phyloP scores from a whole-genome alignment of 2,329 filamentous ascomycete genomes.

The Exophiala bonariae region DNA sequence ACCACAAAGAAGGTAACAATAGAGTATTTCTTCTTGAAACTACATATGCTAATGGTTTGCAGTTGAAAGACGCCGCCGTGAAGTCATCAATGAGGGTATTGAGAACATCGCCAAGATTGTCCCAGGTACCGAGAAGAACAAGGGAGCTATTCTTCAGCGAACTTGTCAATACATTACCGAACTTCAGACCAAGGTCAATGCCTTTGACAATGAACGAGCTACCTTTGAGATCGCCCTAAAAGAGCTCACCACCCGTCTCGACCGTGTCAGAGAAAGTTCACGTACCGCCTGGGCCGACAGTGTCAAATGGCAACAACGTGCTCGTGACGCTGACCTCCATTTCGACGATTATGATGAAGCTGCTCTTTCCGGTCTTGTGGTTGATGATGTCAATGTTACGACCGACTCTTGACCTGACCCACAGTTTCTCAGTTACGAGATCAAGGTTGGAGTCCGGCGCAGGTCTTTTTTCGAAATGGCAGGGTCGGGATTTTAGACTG shows the following conservation, averaged over 20 bases:
- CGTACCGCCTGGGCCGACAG: conserved; percentile 89
- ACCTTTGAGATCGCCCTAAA: conserved; percentile 56
- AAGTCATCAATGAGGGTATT: conserved; percentile 98
- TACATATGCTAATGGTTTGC: neutral
- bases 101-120: conserved; percentile 98
- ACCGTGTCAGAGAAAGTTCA: conserved; percentile 88
- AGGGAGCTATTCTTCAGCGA: conserved; percentile 90
- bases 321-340: conserved; percentile 47
- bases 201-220: conserved; percentile 43
- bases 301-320: conserved; percentile 56
- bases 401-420: conserved; percentile 5
- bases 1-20: conserved; percentile 90
- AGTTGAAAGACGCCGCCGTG: conserved; percentile 95
- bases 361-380: conserved; percentile 15
- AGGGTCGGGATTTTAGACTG: neutral
- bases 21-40: neutral
- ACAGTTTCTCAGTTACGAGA: neutral
- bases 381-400: conserved; percentile 14
- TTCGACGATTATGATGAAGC: conserved; percentile 46
- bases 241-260: conserved; percentile 90
- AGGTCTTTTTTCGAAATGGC: neutral
- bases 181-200: conserved; percentile 45
- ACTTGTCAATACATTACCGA: conserved; percentile 94
- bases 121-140: conserved; percentile 97
- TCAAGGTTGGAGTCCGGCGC: neutral